Percentiles rank a stretch among this genome's conserved stretches.
These are phyloP conservation scores for Euphorbia lathyris DNA, from an alignment of 345 rosid species.

Conservation along the genomic window DNA sequence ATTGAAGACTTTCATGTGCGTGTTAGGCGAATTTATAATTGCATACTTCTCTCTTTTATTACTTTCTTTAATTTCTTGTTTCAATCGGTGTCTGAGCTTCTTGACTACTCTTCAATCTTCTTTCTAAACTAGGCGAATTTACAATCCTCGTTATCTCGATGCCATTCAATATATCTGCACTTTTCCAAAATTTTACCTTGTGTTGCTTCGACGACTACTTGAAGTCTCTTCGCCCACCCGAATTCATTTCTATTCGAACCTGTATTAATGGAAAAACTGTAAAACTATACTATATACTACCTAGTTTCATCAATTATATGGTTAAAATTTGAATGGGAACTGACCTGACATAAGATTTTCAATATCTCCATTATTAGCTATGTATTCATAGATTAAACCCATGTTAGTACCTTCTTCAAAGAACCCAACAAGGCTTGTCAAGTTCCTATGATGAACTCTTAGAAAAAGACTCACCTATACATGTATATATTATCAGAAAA, in stretches of 20 bases:
- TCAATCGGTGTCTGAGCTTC: too few species aligned
- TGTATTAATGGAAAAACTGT: neutral
- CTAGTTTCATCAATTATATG: neutral
- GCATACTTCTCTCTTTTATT: too few species aligned
- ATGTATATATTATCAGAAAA: too few species aligned
- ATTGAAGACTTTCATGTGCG: too few species aligned
- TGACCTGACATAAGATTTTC: neutral
- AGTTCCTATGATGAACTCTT: conserved; percentile 17
- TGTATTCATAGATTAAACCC: conserved; percentile 17
- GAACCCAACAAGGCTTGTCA: conserved; percentile 11
- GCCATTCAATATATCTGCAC: too few species aligned
- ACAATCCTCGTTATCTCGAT: too few species aligned
- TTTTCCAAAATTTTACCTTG: too few species aligned
- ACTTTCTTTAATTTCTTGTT: too few species aligned
- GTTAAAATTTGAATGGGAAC: neutral
- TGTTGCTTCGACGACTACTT: conserved; percentile 20
- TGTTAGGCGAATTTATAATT: too few species aligned
- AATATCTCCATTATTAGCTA: conserved; percentile 19
- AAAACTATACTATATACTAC: too few species aligned
- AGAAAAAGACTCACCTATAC: conserved; percentile 2
- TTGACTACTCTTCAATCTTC: too few species aligned
- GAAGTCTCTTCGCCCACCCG: conserved; percentile 17
- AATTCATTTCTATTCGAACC: conserved; percentile 1
- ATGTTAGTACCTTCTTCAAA: conserved; percentile 2
- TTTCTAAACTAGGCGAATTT: too few species aligned